Base-by-base conservation (phyloP, 805 yeast genomes). In the Wickerhamiella musiphila region DNA sequence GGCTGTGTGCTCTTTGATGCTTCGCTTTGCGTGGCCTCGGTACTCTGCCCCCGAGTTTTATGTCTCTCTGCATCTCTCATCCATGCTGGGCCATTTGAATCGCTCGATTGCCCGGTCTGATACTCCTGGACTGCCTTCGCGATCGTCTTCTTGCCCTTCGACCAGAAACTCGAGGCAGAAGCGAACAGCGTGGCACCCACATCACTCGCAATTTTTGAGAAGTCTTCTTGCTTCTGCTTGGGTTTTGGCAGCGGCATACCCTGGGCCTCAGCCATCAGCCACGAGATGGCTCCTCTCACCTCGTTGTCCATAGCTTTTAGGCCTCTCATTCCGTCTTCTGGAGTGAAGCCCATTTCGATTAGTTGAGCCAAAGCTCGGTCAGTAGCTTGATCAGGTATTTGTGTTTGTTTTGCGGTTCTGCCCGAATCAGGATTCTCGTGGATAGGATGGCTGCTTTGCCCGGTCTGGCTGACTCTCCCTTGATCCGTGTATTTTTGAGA, bases 271-370 rank as follows among this genome's bases (percentile, higher is more conserved):
- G 57, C 61, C 77, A 79, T 73, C 22, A 79, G 58, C 40, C 55
- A 66, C 31, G 70, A 68, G 14, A 78, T 75, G 19, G 92, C 83
- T 16, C 58, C 63, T 35, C 73, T 68, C 6, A 78, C 57, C 41
- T 76, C 68, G 5, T 62, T 48, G 0, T 83, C 79, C 21, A 55
- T 45, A 1, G 58, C 53, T 6, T 53, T 61, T 23, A 81, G 58
- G 0, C 92, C 92, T 2, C 55, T 53, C 17, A 60, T 63, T 4
- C 90, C 71, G 32, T 61, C 66, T 2, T 68, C 72, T 1, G 66
- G 56, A 1, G 74, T 52, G 45, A 81, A 81, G 2, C 93, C 93
- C 70, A 81, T 81, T 37, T 79, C 90, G 2, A 78, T 53, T 26
- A 79, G 57, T 42, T 71, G 78, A 0, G 86, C 86, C 12, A 78